These are phyloP conservation scores for Clonostachys rhizophaga DNA, from an alignment of 2,329 filamentous ascomycete genomes.

Conservation along the genomic window DNA sequence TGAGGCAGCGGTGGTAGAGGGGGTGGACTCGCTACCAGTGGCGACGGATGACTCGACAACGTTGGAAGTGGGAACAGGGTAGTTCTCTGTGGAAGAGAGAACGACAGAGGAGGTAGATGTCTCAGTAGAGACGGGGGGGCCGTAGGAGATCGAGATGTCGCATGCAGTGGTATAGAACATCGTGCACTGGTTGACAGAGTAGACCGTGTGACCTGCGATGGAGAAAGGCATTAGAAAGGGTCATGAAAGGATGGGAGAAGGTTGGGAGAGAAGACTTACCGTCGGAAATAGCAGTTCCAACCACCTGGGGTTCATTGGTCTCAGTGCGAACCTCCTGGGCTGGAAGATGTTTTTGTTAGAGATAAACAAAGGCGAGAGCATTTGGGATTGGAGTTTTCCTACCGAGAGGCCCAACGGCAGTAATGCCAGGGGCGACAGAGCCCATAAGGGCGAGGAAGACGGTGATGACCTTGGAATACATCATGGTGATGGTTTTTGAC, in stretches of 20 bases:
- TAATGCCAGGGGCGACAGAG: constrained; percentile 9
- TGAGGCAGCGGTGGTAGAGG: background rate
- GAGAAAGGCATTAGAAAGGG: background rate
- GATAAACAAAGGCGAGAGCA: background rate
- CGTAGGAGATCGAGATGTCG: constrained; percentile 18
- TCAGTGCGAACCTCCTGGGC: constrained; percentile 19
- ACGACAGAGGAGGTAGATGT: background rate
- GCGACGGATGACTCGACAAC: background rate
- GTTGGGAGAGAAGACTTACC: constrained; percentile 13
- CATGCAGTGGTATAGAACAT: constrained; percentile 26
- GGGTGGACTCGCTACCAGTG: background rate
- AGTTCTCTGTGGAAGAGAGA: background rate
- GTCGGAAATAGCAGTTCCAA: constrained; percentile 21
- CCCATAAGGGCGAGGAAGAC: constrained; percentile 12
- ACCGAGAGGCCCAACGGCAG: constrained; percentile 12
- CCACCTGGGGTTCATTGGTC: constrained; percentile 18
- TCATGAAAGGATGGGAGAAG: background rate
- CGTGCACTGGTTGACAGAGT: constrained; percentile 28
- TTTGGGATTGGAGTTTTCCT: background rate
- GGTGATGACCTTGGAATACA: constrained; percentile 3
- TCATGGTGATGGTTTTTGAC: too few species aligned
- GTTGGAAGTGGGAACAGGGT: background rate
- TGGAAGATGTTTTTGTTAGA: constrained; percentile 6
- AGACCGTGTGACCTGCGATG: constrained; percentile 11
- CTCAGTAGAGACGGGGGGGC: constrained; percentile 4